Base-by-base conservation (phyloP, 163 green algal species). In the Trebouxia gelatinosa region DNA sequence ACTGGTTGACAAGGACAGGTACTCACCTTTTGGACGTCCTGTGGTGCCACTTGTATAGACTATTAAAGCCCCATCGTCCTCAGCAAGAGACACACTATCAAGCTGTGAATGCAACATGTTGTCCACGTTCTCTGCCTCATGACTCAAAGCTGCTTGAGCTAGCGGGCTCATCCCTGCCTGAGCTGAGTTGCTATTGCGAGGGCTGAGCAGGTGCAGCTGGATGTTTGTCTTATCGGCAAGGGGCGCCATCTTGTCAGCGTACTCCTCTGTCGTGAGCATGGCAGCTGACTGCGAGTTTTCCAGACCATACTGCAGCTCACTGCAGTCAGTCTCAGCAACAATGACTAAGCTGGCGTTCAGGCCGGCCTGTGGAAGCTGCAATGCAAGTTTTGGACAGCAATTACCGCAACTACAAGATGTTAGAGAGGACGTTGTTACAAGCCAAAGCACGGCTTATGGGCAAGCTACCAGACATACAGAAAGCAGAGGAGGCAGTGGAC, bases 1-100 rank as follows among this genome's bases (percentile, higher is more conserved):
- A n/a, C n/a, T n/a, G n/a, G n/a, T n/a, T n/a, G n/a, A n/a, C n/a
- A n/a, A n/a, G n/a, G n/a, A 70, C n/a, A n/a, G n/a, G n/a, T n/a
- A n/a, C n/a, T n/a, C n/a, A n/a, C 95, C 95, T 86, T 99, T 99
- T n/a, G 95, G 94, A 23, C 81, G 81, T 0, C 95, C 95, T 0
- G 95, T 99, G 26, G 95, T 99, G 39, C 95, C 95, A 78, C 90
- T 97, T 7, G 95, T 99, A 89, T 98, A 99, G 3, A 99, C 92
- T 67, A 99, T 93, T 17, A 99, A 82, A 6, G 95, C 90, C 4
- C 89, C 91, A 1, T 76, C 54, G 26, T 82, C n/a, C 35, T 76
- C 6, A 37, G 26, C 32, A 64, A 37, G 46, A 5, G 26, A 28
- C 31, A 43, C 31, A 2, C 5, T 29, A 32, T 19, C 0, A n/a